phyloP scores from a whole-genome alignment of 2,329 filamentous ascomycete species.

The Calonectria pteridis region DNA sequence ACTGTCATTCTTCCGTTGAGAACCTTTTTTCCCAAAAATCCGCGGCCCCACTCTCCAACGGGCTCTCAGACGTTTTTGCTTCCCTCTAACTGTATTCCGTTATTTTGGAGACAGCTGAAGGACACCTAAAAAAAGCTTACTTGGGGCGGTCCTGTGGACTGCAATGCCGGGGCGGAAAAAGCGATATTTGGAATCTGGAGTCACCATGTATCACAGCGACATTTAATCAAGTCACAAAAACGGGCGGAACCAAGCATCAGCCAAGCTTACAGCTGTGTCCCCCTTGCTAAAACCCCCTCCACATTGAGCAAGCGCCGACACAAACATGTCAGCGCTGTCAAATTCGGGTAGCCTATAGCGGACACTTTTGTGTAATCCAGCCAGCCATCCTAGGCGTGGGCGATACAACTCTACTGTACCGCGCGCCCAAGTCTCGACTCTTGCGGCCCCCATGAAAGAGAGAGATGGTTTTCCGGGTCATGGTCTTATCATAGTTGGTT shows the following conservation, averaged over 20 bases:
- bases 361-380: conserved; percentile 11
- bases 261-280: conserved; percentile 3
- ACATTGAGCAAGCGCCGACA: conserved; percentile 19
- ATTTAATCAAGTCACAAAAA: conserved; percentile 1
- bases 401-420: neutral
- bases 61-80: neutral
- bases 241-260: neutral
- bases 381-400: neutral
- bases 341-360: conserved; percentile 8
- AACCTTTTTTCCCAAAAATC: neutral
- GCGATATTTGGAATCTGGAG: neutral
- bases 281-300: conserved; percentile 17
- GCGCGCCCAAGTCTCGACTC: neutral
- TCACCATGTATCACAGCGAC: neutral
- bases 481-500: neutral
- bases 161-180: neutral
- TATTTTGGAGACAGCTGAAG: neutral
- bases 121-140: neutral
- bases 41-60: neutral
- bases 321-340: conserved; percentile 20
- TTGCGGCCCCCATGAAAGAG: neutral
- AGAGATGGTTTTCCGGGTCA: neutral
- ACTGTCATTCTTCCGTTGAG: neutral
- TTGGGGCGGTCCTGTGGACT: neutral
- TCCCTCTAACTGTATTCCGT: neutral